Base-by-base conservation (phyloP, 768 basidiomycete species). In the Leccinum truebloodii region DNA sequence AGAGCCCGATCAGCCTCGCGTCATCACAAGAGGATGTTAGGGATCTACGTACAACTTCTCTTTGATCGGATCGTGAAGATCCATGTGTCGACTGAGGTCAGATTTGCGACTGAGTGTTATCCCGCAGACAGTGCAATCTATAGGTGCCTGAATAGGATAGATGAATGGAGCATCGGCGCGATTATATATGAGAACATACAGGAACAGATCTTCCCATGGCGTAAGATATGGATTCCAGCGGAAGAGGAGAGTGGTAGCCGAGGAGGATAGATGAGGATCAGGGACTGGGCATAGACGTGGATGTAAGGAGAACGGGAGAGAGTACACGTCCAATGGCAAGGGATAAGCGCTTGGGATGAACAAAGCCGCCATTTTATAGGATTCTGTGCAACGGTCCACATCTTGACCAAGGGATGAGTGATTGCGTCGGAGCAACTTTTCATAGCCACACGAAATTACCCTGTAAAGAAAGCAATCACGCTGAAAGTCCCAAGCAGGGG, bases 51-150 rank as follows among this genome's bases (percentile, higher is more conserved):
- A 77, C 75, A 66, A 16, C 0, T 54, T 57, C 8, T 71, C 66
- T 59, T 66, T 71, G 34, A 73, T 65, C 0, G 34, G 3, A 5
- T 60, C 54, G 22, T 76, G 75, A 0, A 46, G 63, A 3, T 53
- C 58, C 64, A 70, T 66, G n/a, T 76, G 75, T 6, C 76, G 65
- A 0, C 55, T 35, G 0, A 76, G 56, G 37, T 75, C 76, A 10
- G 67, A 60, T 54, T 58, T 71, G 35, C 72, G 68, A 8, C 65
- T 52, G 20, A 76, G 26, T 10, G 3, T 32, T 35, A 52, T 60
- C 0, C 39, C 46, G 51, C 74, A 75, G 8, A 56, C 18, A 0
- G 9, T 0, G 22, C 73, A 76, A 24, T 50, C 24, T 8, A 10
- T 4, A 1, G 7, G 22, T 8, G 5, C 4, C 14, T 12, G 13